These are phyloP conservation scores for Acer negundo DNA, from an alignment of 345 rosid genomes.

Conservation along the genomic window DNA sequence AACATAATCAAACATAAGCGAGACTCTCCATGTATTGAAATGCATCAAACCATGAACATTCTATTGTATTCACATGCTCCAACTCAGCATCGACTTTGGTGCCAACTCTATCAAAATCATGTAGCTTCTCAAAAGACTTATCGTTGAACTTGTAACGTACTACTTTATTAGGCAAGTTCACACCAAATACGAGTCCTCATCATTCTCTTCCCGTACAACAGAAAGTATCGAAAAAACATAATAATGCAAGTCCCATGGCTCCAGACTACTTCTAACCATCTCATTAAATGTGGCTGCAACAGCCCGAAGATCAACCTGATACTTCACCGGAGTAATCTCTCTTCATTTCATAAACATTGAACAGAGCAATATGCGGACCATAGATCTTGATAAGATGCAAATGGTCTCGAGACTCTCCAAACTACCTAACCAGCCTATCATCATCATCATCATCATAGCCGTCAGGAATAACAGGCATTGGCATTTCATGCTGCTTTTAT, in stretches of 20 bases:
- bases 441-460: neutral
- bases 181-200: slow-evolving; percentile 35
- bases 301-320: slow-evolving; percentile 33
- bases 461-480: slow-evolving; percentile 26
- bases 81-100: neutral
- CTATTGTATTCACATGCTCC: neutral
- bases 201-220: slow-evolving; percentile 31
- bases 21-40: slow-evolving; percentile 22
- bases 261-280: slow-evolving; percentile 18
- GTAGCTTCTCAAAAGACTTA: slow-evolving; percentile 27
- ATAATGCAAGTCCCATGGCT: slow-evolving; percentile 3
- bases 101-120: neutral
- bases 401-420: slow-evolving; percentile 30
- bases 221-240: slow-evolving; percentile 21
- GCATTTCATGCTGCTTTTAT: neutral
- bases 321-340: slow-evolving; percentile 29
- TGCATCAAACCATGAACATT: slow-evolving; percentile 15
- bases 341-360: slow-evolving; percentile 40
- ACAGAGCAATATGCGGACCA: too few relatives aligned
- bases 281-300: slow-evolving; percentile 34
- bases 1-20: slow-evolving; percentile 17
- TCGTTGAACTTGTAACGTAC: slow-evolving; percentile 28
- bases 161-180: slow-evolving; percentile 26
- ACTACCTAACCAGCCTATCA: slow-evolving; percentile 1
- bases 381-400: slow-evolving; percentile 33